Base-by-base conservation (phyloP, 202 grass and related monocot genomes). In the Elaeis oleifera region DNA sequence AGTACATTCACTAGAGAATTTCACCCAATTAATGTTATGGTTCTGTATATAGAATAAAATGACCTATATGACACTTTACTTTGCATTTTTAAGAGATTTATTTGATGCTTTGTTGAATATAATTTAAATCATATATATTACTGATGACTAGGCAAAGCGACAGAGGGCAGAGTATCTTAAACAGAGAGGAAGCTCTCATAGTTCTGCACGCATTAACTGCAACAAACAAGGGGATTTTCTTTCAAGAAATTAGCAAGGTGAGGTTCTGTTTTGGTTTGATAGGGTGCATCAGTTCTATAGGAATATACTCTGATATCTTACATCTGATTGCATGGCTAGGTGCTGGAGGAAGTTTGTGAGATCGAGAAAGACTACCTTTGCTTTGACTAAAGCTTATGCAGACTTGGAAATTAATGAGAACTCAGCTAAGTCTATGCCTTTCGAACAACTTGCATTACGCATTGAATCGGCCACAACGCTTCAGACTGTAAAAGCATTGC, bases 331-430 rank as follows among this genome's bases (percentile, higher is more conserved):
- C 62, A 54, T 32, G 65, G 29, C 51, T 66, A 97, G 94, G 68
- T 89, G 82, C 67, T 99, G 94, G 94, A 89, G 78, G 66, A 81
- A 51, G 53, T 99, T 99, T 86, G 85, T 84, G 68, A 92, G 68
- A 70, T 89, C 82, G 24, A 86, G n/a, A 66, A 84, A 77, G 70
- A 89, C 94, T 29, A 89, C 88, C 24, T 61, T 75, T 11, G 36
- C 58, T 18, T 62, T 99, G 58, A 79, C 74, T 68, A 74, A 82
- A 86, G 68, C 82, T 60, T 99, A 92, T 73, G 78, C 81, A 53
- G 72, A 76, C 16, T 76, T 97, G 52, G 77, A 69, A 63, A 74
- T 97, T 51, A 86, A 86, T 53, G 83, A 80, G 56, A 86, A 84
- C 53, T 82, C 94, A 60, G 82, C 89, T 36, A 89, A 86, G 51